A percentile compares a stretch with the other conserved stretches of the same genome.
phyloP scores from a whole-genome alignment of 129 eudicot species.

The Flaveria linearis region DNA sequence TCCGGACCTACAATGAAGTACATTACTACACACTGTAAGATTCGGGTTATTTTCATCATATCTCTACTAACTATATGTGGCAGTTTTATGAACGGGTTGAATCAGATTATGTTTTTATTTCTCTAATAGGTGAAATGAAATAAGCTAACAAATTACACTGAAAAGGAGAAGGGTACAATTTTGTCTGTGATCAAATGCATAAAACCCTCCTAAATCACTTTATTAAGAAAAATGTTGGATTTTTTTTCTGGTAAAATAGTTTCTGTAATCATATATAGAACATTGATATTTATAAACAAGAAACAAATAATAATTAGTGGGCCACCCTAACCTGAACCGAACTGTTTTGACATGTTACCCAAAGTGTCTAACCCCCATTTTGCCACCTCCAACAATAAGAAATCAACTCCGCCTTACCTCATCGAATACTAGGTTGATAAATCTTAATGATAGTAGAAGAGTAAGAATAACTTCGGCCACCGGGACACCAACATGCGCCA shows the following conservation, averaged over 20 bases:
- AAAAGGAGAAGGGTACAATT: neutral
- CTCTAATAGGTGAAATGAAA: neutral
- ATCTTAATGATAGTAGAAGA: constrained; percentile 77
- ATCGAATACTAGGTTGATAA: constrained; percentile 84
- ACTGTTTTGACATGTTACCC: neutral
- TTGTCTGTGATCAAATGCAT: neutral
- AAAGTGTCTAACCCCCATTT: neutral
- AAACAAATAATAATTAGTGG: neutral
- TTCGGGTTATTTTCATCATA: neutral
- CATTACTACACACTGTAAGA: neutral
- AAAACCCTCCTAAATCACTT: neutral
- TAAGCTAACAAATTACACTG: neutral
- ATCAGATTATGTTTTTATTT: neutral
- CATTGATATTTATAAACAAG: neutral
- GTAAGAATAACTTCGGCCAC: constrained; percentile 90
- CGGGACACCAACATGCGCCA: constrained; percentile 69
- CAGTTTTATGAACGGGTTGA: neutral
- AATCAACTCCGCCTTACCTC: constrained; percentile 59
- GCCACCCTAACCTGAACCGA: too few species aligned
- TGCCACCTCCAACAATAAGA: neutral
- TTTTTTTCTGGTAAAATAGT: neutral
- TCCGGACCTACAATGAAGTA: constrained; percentile 59
- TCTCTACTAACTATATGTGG: neutral
- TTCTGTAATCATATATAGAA: neutral
- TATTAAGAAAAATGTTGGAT: neutral